phyloP scores from a whole-genome alignment of 2,329 filamentous ascomycete species.

The Neonectria coccinea region DNA sequence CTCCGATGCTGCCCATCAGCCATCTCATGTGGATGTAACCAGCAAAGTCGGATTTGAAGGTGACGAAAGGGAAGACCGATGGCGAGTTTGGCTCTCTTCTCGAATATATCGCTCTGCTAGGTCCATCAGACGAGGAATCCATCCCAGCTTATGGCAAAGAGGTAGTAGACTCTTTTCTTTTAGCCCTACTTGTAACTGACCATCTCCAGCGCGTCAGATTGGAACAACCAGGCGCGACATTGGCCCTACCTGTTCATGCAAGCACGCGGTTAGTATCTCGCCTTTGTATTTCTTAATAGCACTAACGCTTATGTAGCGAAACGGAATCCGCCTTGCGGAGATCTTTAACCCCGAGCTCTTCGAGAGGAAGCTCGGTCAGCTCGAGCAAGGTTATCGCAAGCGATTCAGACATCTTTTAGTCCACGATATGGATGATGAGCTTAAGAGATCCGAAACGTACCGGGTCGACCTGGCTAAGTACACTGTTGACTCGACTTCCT shows the following conservation, averaged over 20 bases:
- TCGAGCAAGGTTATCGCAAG: conserved; percentile 72
- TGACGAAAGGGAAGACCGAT: neutral
- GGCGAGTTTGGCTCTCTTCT: conserved; percentile 10
- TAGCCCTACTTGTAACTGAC: conserved; percentile 18
- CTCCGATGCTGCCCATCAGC: too few species aligned
- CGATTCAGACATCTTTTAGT: conserved; percentile 74
- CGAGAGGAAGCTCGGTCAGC: conserved; percentile 71
- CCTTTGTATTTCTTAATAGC: neutral
- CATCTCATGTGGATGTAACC: too few species aligned
- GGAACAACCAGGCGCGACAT: conserved; percentile 22
- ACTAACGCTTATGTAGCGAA: conserved; percentile 9
- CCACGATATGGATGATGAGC: conserved; percentile 77
- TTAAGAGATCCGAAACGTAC: conserved; percentile 70
- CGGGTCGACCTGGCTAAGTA: conserved; percentile 68
- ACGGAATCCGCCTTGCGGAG: conserved; percentile 22
- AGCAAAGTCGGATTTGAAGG: too few species aligned
- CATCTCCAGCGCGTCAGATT: conserved; percentile 15
- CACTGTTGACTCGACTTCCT: conserved; percentile 66
- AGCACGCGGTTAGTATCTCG: neutral
- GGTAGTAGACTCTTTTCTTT: conserved; percentile 14
- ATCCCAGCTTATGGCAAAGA: neutral
- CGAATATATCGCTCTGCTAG: neutral
- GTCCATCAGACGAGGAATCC: neutral
- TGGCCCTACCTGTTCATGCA: conserved; percentile 13
- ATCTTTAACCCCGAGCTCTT: conserved; percentile 73